phyloP scores from a whole-genome alignment of 2,329 filamentous ascomycete genomes.

The Scopulariopsis brevicaulis region DNA sequence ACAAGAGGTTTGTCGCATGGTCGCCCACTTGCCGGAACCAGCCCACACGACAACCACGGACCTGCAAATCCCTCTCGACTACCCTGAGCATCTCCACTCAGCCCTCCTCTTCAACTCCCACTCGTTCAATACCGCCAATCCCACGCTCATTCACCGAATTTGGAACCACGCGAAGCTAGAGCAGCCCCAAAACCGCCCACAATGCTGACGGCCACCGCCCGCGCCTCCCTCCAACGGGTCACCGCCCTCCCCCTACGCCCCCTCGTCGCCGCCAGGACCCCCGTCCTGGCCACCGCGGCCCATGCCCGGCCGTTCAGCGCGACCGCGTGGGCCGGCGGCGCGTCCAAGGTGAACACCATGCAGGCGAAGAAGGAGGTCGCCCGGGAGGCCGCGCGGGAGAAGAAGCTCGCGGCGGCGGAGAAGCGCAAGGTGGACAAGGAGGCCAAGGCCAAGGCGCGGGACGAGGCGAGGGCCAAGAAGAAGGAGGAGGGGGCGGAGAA shows the following conservation, averaged over 20 bases:
- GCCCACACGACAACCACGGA: neutral
- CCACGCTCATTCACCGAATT: neutral
- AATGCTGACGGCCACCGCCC: conserved; percentile 31
- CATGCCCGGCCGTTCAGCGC: conserved; percentile 16
- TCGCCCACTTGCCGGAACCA: neutral
- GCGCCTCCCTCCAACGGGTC: conserved; percentile 24
- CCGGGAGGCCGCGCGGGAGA: conserved; percentile 15
- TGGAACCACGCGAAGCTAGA: neutral
- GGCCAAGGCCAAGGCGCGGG: conserved; percentile 25
- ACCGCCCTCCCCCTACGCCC: conserved; percentile 12
- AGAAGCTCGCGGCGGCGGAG: conserved; percentile 14
- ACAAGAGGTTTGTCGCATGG: neutral
- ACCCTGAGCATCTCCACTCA: neutral
- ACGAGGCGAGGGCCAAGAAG: conserved; percentile 14
- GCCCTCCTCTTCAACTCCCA: neutral
- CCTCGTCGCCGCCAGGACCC: conserved; percentile 11
- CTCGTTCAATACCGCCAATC: neutral
- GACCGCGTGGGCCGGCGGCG: conserved; percentile 13
- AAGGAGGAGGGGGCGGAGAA: conserved; percentile 29
- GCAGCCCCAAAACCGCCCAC: conserved; percentile 2
- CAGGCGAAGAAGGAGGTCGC: conserved; percentile 11
- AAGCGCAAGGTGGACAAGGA: conserved; percentile 17
- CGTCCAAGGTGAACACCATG: conserved; percentile 12
- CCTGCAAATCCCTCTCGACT: neutral
- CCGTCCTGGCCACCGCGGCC: conserved; percentile 9